A percentile compares a stretch with the other conserved stretches of the same genome.
These are phyloP conservation scores for Ceratocystis harringtonii DNA, from an alignment of 2,329 filamentous ascomycete genomes.

Conservation along the genomic window DNA sequence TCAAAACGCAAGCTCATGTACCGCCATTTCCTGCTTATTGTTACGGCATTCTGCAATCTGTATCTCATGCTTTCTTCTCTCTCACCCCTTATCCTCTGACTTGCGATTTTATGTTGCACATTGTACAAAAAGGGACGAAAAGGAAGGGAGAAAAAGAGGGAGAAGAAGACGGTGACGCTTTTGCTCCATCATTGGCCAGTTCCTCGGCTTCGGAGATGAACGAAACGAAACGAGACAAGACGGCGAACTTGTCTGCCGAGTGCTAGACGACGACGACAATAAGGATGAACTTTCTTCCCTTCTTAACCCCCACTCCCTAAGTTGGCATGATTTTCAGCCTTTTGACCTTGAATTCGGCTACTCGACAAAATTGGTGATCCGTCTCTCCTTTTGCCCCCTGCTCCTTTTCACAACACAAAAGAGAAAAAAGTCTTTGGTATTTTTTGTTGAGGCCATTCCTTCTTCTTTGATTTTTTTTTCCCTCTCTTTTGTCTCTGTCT, in stretches of 20 bases:
- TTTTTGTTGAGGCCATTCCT: not conserved
- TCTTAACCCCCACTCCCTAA: not conserved
- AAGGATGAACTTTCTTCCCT: too few relatives aligned
- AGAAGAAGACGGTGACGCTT: not conserved
- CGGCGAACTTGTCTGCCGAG: not conserved
- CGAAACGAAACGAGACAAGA: not conserved
- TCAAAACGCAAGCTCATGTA: too few relatives aligned
- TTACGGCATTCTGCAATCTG: slow-evolving; percentile 2
- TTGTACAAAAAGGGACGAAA: not conserved
- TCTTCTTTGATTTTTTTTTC: not conserved
- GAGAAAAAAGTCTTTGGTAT: not conserved
- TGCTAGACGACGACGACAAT: not conserved
- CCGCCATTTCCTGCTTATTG: not conserved
- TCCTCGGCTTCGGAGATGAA: not conserved
- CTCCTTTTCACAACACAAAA: not conserved
- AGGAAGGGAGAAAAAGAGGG: not conserved
- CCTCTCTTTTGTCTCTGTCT: not conserved
- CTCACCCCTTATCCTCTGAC: slow-evolving; percentile 4
- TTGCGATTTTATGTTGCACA: slow-evolving; percentile 8
- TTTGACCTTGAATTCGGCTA: not conserved
- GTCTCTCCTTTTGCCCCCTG: not conserved
- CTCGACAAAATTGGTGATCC: not conserved
- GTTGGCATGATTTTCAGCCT: not conserved
- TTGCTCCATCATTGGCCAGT: not conserved
- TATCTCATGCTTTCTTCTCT: not conserved